Evolutionary conservation across 2,329 filamentous ascomycete species (phyloP).

Genomic region (Chaetomiaceae sp.): DNA sequence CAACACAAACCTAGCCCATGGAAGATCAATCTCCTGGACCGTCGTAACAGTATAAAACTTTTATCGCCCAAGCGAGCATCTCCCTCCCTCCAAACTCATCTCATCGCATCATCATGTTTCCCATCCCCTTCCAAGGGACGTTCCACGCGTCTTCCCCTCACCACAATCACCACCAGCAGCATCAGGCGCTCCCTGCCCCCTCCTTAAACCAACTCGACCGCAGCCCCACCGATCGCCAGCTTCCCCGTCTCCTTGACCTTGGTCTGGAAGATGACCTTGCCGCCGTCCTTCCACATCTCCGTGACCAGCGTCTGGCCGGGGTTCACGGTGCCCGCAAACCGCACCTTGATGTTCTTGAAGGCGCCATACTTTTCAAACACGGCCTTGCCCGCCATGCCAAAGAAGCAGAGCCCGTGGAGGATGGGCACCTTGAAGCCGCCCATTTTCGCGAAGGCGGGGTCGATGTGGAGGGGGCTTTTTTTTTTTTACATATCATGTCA

Average conservation of each 20-base stretch:
- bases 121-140: too few species aligned
- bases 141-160: too few species aligned
- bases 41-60: too few species aligned
- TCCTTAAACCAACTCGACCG: slow-evolving; percentile 58
- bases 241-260: slow-evolving; percentile 93
- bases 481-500: too few species aligned
- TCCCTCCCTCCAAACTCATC: not conserved
- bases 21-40: too few species aligned
- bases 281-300: slow-evolving; percentile 90
- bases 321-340: slow-evolving; percentile 80
- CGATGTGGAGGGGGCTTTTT: slow-evolving; percentile 77
- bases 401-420: slow-evolving; percentile 92
- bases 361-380: slow-evolving; percentile 74
- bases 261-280: slow-evolving; percentile 75
- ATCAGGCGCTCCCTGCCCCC: too few species aligned
- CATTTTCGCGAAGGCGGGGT: slow-evolving; percentile 89
- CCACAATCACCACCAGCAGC: too few species aligned
- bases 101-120: not conserved
- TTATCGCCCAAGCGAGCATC: not conserved
- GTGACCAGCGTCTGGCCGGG: slow-evolving; percentile 87
- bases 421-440: slow-evolving; percentile 94
- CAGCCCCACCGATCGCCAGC: slow-evolving; percentile 75
- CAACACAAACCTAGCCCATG: too few species aligned
- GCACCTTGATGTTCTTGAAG: slow-evolving; percentile 88
- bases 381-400: slow-evolving; percentile 87